Conservation (phyloP, 2,329 filamentous ascomycete species). For the Trichoderma sp. region DNA sequence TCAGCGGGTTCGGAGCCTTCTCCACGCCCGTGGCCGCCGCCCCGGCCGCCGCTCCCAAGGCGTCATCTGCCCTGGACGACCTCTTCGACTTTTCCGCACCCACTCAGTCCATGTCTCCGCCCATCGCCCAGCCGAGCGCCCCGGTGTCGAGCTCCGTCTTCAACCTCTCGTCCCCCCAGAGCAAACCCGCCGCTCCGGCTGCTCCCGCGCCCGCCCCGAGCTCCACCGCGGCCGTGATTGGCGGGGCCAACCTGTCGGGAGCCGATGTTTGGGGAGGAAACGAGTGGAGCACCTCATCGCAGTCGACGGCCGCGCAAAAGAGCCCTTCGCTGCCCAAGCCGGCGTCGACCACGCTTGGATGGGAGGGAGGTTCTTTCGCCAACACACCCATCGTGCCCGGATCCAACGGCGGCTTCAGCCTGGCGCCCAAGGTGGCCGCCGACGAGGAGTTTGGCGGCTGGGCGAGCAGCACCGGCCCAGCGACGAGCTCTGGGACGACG, state of each 20-base stretch:
- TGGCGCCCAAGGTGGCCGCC: slow-evolving; percentile 70
- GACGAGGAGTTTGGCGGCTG: slow-evolving; percentile 97
- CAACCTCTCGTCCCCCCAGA: slow-evolving; percentile 67
- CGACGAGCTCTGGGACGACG: slow-evolving; percentile 49
- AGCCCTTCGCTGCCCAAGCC: slow-evolving; percentile 53
- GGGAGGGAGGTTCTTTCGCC: slow-evolving; percentile 58
- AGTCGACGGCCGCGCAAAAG: slow-evolving; percentile 55
- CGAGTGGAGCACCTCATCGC: slow-evolving; percentile 67
- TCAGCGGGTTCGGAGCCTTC: slow-evolving; percentile 69
- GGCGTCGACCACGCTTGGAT: slow-evolving; percentile 64
- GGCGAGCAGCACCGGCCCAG: slow-evolving; percentile 68
- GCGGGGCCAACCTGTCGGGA: slow-evolving; percentile 47
- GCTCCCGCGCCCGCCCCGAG: slow-evolving; percentile 34
- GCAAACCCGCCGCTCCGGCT: slow-evolving; percentile 49
- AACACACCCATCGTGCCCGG: slow-evolving; percentile 64
- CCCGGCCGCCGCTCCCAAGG: slow-evolving; percentile 39
- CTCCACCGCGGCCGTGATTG: slow-evolving; percentile 42
- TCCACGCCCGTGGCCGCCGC: slow-evolving; percentile 48
- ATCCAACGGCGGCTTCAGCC: slow-evolving; percentile 65
- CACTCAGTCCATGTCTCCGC: slow-evolving; percentile 50
- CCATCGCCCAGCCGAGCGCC: slow-evolving; percentile 43
- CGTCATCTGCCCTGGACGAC: slow-evolving; percentile 68
- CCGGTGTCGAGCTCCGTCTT: slow-evolving; percentile 68
- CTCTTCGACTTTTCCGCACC: slow-evolving; percentile 75
- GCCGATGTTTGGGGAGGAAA: slow-evolving; percentile 85